Percentiles rank a stretch among this genome's conserved stretches.
These are phyloP conservation scores for Fusarium tricinctum DNA, from an alignment of 2,329 filamentous ascomycete genomes.

Conservation along the genomic window DNA sequence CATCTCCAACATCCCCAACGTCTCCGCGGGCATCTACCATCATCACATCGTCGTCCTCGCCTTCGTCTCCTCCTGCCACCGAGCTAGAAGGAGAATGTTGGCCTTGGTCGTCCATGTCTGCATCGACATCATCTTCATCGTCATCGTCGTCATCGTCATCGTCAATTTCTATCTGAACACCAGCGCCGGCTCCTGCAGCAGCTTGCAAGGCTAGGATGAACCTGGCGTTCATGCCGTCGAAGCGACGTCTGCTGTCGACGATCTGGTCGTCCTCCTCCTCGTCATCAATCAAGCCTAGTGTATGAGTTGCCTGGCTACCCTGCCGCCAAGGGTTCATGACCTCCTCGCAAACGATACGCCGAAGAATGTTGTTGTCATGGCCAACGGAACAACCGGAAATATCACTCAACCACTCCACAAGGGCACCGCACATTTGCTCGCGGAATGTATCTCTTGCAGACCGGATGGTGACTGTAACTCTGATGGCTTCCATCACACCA, in stretches of 20 bases:
- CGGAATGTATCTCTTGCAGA: slow-evolving; percentile 95
- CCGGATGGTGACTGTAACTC: slow-evolving; percentile 93
- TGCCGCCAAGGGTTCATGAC: slow-evolving; percentile 88
- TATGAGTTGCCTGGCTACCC: slow-evolving; percentile 87
- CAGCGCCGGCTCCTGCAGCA: slow-evolving; percentile 49
- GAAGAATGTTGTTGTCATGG: slow-evolving; percentile 81
- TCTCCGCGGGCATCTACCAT: slow-evolving; percentile 68
- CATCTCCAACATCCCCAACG: slow-evolving; percentile 61
- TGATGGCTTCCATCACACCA: slow-evolving; percentile 92
- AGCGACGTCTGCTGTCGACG: slow-evolving; percentile 54
- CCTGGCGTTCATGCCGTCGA: slow-evolving; percentile 54
- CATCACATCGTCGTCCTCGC: slow-evolving; percentile 70
- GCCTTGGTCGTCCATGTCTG: slow-evolving; percentile 58
- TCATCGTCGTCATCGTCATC: slow-evolving; percentile 52
- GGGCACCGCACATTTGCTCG: slow-evolving; percentile 98
- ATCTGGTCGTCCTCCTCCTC: slow-evolving; percentile 65
- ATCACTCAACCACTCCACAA: slow-evolving; percentile 95
- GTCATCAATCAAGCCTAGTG: slow-evolving; percentile 60
- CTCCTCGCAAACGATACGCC: slow-evolving; percentile 89
- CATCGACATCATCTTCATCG: slow-evolving; percentile 58
- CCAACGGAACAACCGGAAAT: slow-evolving; percentile 91
- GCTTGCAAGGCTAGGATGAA: slow-evolving; percentile 57
- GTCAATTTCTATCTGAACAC: slow-evolving; percentile 51
- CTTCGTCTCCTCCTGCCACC: slow-evolving; percentile 58
- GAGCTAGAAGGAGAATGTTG: slow-evolving; percentile 54